Conservation (phyloP, 1,284 basidiomycete genomes). For the Xanthoconium separans region DNA sequence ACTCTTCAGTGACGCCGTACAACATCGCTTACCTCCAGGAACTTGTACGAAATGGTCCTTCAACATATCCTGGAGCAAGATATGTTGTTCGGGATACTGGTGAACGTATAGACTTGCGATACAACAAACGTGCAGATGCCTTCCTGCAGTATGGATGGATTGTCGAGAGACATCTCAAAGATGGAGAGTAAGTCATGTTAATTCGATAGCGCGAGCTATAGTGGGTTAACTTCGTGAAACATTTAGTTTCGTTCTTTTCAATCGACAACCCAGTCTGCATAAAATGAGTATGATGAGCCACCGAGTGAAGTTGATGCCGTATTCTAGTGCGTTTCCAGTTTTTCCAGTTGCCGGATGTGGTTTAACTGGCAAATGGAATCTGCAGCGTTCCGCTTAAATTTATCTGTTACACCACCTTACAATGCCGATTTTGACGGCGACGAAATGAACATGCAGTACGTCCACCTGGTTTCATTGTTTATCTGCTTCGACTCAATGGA, state of each 20-base stretch:
- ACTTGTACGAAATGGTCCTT: slow-evolving; percentile 95
- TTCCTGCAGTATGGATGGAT: slow-evolving; percentile 99
- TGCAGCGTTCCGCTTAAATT: slow-evolving; percentile 91
- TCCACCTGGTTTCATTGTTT: slow-evolving; percentile 20
- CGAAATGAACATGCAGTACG: slow-evolving; percentile 99
- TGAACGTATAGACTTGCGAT: slow-evolving; percentile 95
- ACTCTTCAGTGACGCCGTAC: slow-evolving; percentile 84
- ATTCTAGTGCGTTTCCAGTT: slow-evolving; percentile 76
- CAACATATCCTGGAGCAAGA: slow-evolving; percentile 93
- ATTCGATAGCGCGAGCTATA: neutral
- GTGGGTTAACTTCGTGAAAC: slow-evolving; percentile 7
- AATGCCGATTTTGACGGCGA: slow-evolving; percentile 99
- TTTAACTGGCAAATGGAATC: slow-evolving; percentile 33
- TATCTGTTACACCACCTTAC: slow-evolving; percentile 91
- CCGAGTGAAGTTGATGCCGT: slow-evolving; percentile 96
- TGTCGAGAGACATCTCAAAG: slow-evolving; percentile 95
- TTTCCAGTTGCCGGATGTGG: neutral
- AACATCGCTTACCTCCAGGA: slow-evolving; percentile 95
- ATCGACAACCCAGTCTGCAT: slow-evolving; percentile 97
- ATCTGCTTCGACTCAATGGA: slow-evolving; percentile 5
- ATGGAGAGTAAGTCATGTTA: slow-evolving; percentile 81
- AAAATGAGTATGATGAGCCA: slow-evolving; percentile 99
- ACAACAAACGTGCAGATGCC: slow-evolving; percentile 97
- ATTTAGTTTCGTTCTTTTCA: slow-evolving; percentile 88
- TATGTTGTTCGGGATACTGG: slow-evolving; percentile 98